Conservation (phyloP, 2,329 filamentous ascomycete genomes). For the Fusarium sublunatum region DNA sequence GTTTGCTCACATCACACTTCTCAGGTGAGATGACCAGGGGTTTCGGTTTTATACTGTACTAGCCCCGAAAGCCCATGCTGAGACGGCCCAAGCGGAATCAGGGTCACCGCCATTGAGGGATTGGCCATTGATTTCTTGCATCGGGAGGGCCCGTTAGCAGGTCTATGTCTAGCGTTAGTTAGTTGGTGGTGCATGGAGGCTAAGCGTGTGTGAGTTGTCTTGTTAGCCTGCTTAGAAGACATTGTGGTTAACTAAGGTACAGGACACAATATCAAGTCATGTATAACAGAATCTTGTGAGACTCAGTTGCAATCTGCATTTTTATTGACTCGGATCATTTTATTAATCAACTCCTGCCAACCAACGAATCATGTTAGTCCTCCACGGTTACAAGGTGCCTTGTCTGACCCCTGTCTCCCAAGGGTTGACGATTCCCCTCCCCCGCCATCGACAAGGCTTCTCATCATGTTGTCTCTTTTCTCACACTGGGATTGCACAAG, state of each 20-base stretch:
- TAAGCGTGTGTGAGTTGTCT: conserved; percentile 4
- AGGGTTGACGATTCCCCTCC: conserved; percentile 12
- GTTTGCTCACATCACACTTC: no score
- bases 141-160: conserved; percentile 4
- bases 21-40: not conserved
- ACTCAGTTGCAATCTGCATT: not conserved
- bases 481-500: not conserved
- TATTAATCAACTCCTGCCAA: not conserved
- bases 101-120: not conserved
- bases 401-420: conserved; percentile 23
- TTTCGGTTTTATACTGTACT: not conserved
- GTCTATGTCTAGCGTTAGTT: conserved; percentile 1
- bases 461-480: conserved; percentile 20
- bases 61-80: not conserved
- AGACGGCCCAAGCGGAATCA: not conserved
- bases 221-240: not conserved
- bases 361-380: not conserved
- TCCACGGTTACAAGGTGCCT: not conserved
- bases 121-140: conserved; percentile 19
- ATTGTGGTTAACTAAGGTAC: no score
- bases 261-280: no score
- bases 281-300: no score
- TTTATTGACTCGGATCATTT: conserved; percentile 1
- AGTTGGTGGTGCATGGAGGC: not conserved
- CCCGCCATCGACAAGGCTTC: conserved; percentile 13